Conservation (phyloP, 768 basidiomycete genomes). For the Phaeotremella skinneri region DNA sequence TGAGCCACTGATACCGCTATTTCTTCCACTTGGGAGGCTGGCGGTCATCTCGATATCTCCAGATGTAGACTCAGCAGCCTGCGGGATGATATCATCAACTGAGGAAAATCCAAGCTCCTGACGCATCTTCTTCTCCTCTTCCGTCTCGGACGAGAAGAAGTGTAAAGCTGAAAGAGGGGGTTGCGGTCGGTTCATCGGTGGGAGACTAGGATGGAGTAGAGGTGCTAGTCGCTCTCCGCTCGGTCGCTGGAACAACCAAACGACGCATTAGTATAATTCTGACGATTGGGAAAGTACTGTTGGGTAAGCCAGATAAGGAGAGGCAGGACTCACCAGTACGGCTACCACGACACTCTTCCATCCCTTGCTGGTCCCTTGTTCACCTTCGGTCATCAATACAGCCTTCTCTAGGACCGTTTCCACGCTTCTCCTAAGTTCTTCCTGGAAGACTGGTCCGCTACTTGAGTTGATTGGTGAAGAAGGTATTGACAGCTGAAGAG, state of each 20-base stretch:
- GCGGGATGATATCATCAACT: conserved; percentile 8
- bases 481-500: conserved; percentile 25
- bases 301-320: too few relatives aligned
- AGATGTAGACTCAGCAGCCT: too few relatives aligned
- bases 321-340: conserved; percentile 30
- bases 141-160: conserved; percentile 34
- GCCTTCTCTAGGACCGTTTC: conserved; percentile 32
- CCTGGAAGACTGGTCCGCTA: conserved; percentile 6
- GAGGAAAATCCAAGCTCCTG: conserved; percentile 31
- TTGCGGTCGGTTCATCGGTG: conserved; percentile 38
- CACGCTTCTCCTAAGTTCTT: conserved; percentile 15
- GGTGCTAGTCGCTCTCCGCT: conserved; percentile 1
- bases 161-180: conserved; percentile 42
- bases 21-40: conserved; percentile 15
- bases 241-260: conserved; percentile 1
- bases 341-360: conserved; percentile 43
- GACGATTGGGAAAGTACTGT: too few relatives aligned
- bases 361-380: conserved; percentile 32
- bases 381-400: conserved; percentile 29
- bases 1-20: background rate
- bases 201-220: conserved; percentile 43
- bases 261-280: background rate
- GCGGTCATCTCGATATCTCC: conserved; percentile 18
- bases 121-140: conserved; percentile 38
- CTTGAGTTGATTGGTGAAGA: conserved; percentile 12